Base-by-base conservation (phyloP, 345 rosid genomes). In the Eucalyptus virginea region DNA sequence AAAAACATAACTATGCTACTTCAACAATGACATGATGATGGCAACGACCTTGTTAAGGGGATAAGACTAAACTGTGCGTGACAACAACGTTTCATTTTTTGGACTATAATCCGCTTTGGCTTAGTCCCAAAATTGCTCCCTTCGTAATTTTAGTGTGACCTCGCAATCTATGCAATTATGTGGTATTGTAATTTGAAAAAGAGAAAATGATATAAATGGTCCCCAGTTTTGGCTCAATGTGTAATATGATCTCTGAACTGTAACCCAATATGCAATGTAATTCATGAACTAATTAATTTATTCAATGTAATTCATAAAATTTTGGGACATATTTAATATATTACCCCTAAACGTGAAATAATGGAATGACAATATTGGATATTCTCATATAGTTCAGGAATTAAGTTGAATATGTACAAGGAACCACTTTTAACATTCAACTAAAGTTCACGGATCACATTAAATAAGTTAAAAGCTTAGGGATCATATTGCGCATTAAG, bases 391-490 rank as follows among this genome's bases (percentile, higher is more conserved):
- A 10, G 0, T 56, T 56, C 1, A 24, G 0, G 62, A 26, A 56
- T 0, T 56, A 24, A 56, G 13, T 56, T 56, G 1, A 4, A 23
- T 9, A 24, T 10, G 6, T 56, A 56, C 13, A 0, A 56, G 11
- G 13, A 23, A 9, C 0, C 6, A 0, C 6, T 23, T 56, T 56
- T 23, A 23, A 56, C 3, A 56, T 56, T 0, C 0, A 10, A 26
- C 30, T 24, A 56, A 10, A 56, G 30, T 56, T 23, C 13, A 56
- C 2, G 13, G 6, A 56, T 23, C 3, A 24, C 30, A 56, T 56
- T 0, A 26, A 56, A 56, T 0, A 23, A 56, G 0, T 24, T 56
- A 24, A 4, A 56, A 56, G 0, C 0, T 23, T 0, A 56, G 0
- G 0, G 6, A 56, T 56, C 30, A 56, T 56, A 24, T 56, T 0